A percentile compares a stretch with the other conserved stretches of the same genome.
These are phyloP conservation scores for Closterium sp. DNA, from an alignment of 139 green algal genomes.

Conservation along the genomic window DNA sequence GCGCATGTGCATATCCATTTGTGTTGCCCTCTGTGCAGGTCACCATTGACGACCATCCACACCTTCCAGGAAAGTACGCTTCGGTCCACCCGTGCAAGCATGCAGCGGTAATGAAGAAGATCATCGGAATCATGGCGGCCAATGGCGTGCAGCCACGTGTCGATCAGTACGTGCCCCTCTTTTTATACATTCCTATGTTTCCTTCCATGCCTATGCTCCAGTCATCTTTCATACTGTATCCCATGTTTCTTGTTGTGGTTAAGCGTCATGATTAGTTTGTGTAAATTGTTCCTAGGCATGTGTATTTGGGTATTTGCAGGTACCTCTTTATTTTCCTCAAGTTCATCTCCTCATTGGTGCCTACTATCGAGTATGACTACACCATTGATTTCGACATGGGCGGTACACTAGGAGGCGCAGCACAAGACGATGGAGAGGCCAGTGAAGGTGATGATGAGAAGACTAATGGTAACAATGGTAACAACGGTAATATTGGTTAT, in stretches of 20 bases:
- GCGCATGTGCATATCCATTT: no score
- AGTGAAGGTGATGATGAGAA: not conserved
- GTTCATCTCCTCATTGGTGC: conserved; percentile 60
- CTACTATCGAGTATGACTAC: conserved; percentile 68
- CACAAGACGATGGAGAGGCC: not conserved
- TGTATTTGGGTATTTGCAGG: conserved; percentile 10
- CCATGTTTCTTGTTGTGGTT: no score
- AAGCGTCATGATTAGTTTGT: no score
- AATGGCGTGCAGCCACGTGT: conserved; percentile 43
- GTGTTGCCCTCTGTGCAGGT: conserved; percentile 37
- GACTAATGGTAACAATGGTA: not conserved
- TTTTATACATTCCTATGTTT: conserved; percentile 1
- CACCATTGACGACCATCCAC: conserved; percentile 60
- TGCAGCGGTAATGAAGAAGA: conserved; percentile 60
- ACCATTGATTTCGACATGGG: conserved; percentile 55
- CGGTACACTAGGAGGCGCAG: not conserved
- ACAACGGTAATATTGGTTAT: not conserved
- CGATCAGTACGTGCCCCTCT: conserved; percentile 49
- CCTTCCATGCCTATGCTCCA: no score
- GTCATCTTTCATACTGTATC: no score
- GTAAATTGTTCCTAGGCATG: no score
- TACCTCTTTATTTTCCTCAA: conserved; percentile 67
- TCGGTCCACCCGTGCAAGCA: conserved; percentile 66
- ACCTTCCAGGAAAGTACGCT: conserved; percentile 49
- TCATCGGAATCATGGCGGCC: conserved; percentile 43